Evolutionary conservation across 2,329 filamentous ascomycete species (phyloP).

Genomic region (Exophiala sp.): DNA sequence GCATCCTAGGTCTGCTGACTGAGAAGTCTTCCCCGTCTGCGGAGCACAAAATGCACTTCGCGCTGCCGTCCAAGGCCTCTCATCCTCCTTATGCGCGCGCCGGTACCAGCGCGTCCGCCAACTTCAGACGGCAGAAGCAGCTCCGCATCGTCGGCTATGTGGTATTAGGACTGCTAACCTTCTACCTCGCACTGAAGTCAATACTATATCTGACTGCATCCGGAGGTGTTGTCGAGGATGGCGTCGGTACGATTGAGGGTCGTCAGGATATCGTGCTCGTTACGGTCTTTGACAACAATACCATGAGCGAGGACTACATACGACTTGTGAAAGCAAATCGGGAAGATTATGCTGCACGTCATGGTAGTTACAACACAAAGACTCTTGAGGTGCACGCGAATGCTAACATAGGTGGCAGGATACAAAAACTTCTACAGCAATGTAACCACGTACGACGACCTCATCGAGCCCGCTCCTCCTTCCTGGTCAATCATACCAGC

Average conservation of each 20-base stretch:
- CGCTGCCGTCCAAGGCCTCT: slow-evolving; percentile 79
- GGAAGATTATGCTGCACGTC: slow-evolving; percentile 75
- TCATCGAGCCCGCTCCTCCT: slow-evolving; percentile 41
- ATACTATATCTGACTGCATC: slow-evolving; percentile 31
- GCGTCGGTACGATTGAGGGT: slow-evolving; percentile 37
- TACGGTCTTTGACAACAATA: slow-evolving; percentile 71
- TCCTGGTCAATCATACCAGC: slow-evolving; percentile 70
- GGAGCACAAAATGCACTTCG: slow-evolving; percentile 71
- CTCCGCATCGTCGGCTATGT: slow-evolving; percentile 58
- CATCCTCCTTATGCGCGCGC: slow-evolving; percentile 65
- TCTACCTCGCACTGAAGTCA: slow-evolving; percentile 60
- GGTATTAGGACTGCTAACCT: slow-evolving; percentile 52
- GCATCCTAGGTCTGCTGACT: background rate
- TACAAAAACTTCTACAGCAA: slow-evolving; percentile 82
- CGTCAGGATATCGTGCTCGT: slow-evolving; percentile 68
- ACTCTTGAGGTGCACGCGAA: background rate
- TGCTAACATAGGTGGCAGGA: slow-evolving; percentile 50
- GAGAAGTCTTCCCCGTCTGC: background rate
- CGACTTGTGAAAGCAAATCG: slow-evolving; percentile 77
- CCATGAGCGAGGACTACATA: slow-evolving; percentile 64
- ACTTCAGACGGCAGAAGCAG: slow-evolving; percentile 56
- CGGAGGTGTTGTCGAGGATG: slow-evolving; percentile 29
- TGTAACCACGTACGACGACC: slow-evolving; percentile 46
- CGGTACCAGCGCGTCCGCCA: slow-evolving; percentile 32
- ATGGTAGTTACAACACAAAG: slow-evolving; percentile 59